These are phyloP conservation scores for Picea abies DNA, from an alignment of 83 land plant genomes.

Conservation along the genomic window DNA sequence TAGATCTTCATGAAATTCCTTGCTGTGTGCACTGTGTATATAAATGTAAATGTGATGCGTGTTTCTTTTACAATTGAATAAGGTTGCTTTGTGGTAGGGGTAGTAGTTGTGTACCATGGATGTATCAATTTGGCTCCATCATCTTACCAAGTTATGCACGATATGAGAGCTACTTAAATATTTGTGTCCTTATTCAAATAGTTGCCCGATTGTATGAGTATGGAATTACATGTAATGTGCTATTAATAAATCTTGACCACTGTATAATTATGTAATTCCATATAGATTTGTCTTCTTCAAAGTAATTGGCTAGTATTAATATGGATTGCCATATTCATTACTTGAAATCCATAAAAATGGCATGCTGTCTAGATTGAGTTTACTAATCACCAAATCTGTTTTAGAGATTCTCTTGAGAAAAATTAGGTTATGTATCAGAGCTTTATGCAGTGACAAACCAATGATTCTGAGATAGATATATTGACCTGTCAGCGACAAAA, in stretches of 20 bases:
- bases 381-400: neutral
- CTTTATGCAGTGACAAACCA: neutral
- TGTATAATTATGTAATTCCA: neutral
- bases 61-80: neutral
- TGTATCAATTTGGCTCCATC: too few species aligned
- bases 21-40: neutral
- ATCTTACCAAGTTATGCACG: too few species aligned
- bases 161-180: too few species aligned
- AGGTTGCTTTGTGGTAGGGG: neutral
- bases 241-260: too few species aligned
- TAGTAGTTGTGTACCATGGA: neutral
- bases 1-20: neutral
- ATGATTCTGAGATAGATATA: neutral
- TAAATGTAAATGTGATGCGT: neutral
- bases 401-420: neutral
- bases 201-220: too few species aligned
- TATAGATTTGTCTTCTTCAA: neutral
- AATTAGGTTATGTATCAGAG: neutral
- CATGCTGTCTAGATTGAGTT: slow-evolving; percentile 1
- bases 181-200: too few species aligned
- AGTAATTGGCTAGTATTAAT: neutral
- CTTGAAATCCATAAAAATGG: neutral
- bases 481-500: neutral
- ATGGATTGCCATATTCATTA: neutral
- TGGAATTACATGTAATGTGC: too few species aligned